Conservation (phyloP, 352 stramenopile genomes). For the Phytophthora pinifolia region DNA sequence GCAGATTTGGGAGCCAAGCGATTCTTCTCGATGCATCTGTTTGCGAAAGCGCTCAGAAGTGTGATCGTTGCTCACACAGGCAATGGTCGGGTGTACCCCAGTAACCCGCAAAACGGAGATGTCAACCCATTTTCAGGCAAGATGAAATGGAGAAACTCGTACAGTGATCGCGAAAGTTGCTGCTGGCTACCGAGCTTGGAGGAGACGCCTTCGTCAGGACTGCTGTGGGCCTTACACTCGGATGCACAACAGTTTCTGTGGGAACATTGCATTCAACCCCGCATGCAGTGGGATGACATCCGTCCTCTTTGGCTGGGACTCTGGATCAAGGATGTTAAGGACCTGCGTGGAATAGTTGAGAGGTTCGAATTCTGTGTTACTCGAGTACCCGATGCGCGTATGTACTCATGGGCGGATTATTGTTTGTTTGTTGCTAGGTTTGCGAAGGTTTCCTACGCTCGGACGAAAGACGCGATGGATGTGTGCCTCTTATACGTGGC, state of each 20-base stretch:
- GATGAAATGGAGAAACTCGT: conserved; percentile 24
- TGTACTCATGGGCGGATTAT: neutral
- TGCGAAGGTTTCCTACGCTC: conserved; percentile 66
- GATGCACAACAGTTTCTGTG: conserved; percentile 78
- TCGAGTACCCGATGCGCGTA: neutral
- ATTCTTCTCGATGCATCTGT: conserved; percentile 72
- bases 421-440: conserved; percentile 33
- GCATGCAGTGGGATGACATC: conserved; percentile 63
- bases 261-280: conserved; percentile 59
- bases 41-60: conserved; percentile 56
- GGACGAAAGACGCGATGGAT: conserved; percentile 71
- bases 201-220: conserved; percentile 66
- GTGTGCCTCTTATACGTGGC: conserved; percentile 78
- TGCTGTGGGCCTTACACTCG: conserved; percentile 84
- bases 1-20: conserved; percentile 77
- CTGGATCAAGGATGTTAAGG: conserved; percentile 79
- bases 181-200: conserved; percentile 30
- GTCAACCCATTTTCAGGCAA: conserved; percentile 11
- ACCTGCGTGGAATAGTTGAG: conserved; percentile 68
- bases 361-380: conserved; percentile 28
- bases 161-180: conserved; percentile 20
- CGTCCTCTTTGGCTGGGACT: conserved; percentile 74
- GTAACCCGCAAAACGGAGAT: conserved; percentile 28
- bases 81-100: conserved; percentile 1
- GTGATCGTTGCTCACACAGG: conserved; percentile 32